phyloP scores from a whole-genome alignment of 495 filamentous ascomycete genomes.

The Neurospora discreta region DNA sequence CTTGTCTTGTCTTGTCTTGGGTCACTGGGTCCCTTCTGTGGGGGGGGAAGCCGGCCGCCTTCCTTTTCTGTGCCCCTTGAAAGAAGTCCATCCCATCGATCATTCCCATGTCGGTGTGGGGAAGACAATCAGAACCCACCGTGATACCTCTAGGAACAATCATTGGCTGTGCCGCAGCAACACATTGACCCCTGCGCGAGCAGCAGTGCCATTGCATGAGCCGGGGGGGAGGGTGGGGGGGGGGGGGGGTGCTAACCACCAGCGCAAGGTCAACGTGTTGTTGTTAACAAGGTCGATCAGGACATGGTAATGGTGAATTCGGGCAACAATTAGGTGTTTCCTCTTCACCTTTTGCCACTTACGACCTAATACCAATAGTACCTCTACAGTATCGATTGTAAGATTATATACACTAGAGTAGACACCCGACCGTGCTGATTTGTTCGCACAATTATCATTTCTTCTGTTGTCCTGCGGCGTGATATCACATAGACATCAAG shows the following conservation, averaged over 20 bases:
- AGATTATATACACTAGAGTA: too few species aligned
- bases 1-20: too few species aligned
- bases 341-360: neutral
- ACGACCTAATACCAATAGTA: too few species aligned
- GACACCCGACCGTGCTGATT: neutral
- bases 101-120: neutral
- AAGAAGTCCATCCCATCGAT: neutral
- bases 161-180: neutral
- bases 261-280: neutral
- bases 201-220: neutral
- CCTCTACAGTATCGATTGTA: too few species aligned
- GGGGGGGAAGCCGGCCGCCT: too few species aligned
- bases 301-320: neutral
- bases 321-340: neutral
- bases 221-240: too few species aligned
- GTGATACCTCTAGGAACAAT: neutral
- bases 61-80: conserved; percentile 2
- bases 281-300: conserved; percentile 11
- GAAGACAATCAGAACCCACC: neutral
- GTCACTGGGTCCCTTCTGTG: neutral
- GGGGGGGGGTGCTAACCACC: conserved; percentile 7
- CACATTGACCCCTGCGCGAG: neutral
- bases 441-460: neutral
- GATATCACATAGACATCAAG: neutral
- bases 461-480: neutral